Conservation (phyloP, 495 filamentous ascomycete genomes). For the Tuber borchii region DNA sequence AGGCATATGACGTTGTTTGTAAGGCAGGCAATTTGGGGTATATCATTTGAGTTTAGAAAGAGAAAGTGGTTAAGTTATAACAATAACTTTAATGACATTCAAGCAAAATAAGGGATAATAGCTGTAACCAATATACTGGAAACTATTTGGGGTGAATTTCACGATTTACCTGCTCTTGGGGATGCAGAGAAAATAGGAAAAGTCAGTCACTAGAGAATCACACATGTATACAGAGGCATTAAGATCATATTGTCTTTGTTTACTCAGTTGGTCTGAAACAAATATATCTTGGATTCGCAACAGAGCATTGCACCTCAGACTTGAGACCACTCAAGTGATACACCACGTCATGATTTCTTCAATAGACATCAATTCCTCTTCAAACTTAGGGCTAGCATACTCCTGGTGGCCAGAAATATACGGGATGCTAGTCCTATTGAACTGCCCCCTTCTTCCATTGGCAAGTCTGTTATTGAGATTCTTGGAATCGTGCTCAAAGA, state of each 20-base stretch:
- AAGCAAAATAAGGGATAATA: constrained; percentile 71
- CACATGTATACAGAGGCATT: constrained; percentile 60
- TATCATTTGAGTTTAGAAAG: constrained; percentile 29
- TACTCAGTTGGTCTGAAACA: constrained; percentile 63
- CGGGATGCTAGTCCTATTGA: constrained; percentile 80
- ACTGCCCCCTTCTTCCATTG: constrained; percentile 58
- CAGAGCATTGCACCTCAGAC: constrained; percentile 58
- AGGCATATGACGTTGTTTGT: too few species aligned
- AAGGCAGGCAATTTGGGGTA: too few species aligned
- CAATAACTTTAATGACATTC: constrained; percentile 76
- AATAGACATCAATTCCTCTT: constrained; percentile 72
- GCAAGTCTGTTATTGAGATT: constrained; percentile 76
- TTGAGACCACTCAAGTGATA: constrained; percentile 48
- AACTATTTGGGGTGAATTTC: constrained; percentile 62
- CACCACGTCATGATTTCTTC: constrained; percentile 60
- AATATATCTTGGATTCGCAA: constrained; percentile 67
- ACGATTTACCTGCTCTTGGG: constrained; percentile 43
- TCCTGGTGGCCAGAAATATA: constrained; percentile 69
- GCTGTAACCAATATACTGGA: constrained; percentile 66
- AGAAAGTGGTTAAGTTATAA: constrained; percentile 51
- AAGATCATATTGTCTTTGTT: constrained; percentile 83
- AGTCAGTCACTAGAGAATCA: constrained; percentile 48
- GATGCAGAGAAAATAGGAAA: constrained; percentile 45
- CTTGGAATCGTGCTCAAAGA: constrained; percentile 70
- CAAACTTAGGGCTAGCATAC: constrained; percentile 72